Conservation (phyloP, 116 monocot species). For the Trichopus zeylanicus region DNA sequence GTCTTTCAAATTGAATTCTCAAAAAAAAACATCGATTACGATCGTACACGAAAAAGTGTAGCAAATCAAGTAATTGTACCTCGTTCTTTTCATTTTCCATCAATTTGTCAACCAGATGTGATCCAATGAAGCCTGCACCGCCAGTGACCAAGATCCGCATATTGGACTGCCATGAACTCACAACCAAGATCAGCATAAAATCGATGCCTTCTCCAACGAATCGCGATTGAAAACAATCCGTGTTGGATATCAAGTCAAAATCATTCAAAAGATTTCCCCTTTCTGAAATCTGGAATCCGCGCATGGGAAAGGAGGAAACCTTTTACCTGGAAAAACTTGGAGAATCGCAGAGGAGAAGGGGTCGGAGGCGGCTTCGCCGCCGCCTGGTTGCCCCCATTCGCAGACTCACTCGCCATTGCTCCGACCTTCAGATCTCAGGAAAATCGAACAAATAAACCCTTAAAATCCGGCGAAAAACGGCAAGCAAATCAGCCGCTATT, state of each 20-base stretch:
- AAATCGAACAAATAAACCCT: not conserved
- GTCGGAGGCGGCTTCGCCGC: constrained; percentile 51
- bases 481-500: no score
- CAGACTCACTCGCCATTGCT: constrained; percentile 57
- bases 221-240: not conserved
- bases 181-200: not conserved
- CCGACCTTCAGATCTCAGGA: not conserved
- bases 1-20: not conserved
- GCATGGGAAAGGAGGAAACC: not conserved
- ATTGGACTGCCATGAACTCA: constrained; percentile 41
- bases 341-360: constrained; percentile 69
- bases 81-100: constrained; percentile 93
- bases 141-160: constrained; percentile 78
- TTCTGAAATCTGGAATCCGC: no score
- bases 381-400: constrained; percentile 39
- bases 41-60: not conserved
- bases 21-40: not conserved
- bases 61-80: constrained; percentile 20
- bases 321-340: constrained; percentile 79
- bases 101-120: constrained; percentile 84
- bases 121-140: constrained; percentile 91
- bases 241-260: no score
- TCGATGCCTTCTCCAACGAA: not conserved
- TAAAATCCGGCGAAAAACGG: not conserved
- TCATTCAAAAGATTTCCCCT: no score